phyloP scores from a whole-genome alignment of 257 asterid genomes.

The Salvia splendens region DNA sequence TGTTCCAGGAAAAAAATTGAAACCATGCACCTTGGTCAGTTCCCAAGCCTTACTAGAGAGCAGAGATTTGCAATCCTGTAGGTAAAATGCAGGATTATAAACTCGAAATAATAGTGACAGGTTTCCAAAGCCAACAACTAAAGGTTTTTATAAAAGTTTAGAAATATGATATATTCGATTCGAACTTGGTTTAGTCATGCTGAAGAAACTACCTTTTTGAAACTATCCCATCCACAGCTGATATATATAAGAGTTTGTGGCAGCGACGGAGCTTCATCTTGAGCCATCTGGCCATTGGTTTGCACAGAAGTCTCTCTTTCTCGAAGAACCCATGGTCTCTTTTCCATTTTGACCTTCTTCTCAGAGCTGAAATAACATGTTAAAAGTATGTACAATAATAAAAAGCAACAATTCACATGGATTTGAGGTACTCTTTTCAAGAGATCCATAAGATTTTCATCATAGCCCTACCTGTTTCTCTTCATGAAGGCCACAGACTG shows the following conservation, averaged over 20 bases:
- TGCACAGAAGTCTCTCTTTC: slow-evolving; percentile 71
- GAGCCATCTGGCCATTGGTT: slow-evolving; percentile 37
- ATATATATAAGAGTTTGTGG: slow-evolving; percentile 86
- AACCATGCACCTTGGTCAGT: slow-evolving; percentile 85
- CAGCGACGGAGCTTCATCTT: slow-evolving; percentile 52
- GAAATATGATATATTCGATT: not conserved
- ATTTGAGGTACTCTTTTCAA: slow-evolving; percentile 16
- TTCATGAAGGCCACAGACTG: slow-evolving; percentile 47
- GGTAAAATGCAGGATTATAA: slow-evolving; percentile 27
- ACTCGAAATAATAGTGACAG: not conserved
- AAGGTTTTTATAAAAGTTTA: not conserved
- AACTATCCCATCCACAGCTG: slow-evolving; percentile 98
- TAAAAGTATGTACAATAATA: slow-evolving; percentile 25
- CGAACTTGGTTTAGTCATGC: not conserved
- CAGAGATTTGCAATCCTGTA: slow-evolving; percentile 80
- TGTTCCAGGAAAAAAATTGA: slow-evolving; percentile 91
- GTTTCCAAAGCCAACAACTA: not conserved
- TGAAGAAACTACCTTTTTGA: slow-evolving; percentile 62
- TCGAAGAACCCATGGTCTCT: slow-evolving; percentile 89
- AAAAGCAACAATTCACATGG: slow-evolving; percentile 26
- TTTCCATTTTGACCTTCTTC: slow-evolving; percentile 56
- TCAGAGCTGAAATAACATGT: slow-evolving; percentile 40
- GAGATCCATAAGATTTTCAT: slow-evolving; percentile 26
- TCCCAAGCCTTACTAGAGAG: slow-evolving; percentile 70
- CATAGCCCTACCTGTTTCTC: slow-evolving; percentile 53